Evolutionary conservation across 1,284 basidiomycete species (phyloP), one percentile per base, ranked within the genome.

Genomic region (Tremellales sp.): DNA sequence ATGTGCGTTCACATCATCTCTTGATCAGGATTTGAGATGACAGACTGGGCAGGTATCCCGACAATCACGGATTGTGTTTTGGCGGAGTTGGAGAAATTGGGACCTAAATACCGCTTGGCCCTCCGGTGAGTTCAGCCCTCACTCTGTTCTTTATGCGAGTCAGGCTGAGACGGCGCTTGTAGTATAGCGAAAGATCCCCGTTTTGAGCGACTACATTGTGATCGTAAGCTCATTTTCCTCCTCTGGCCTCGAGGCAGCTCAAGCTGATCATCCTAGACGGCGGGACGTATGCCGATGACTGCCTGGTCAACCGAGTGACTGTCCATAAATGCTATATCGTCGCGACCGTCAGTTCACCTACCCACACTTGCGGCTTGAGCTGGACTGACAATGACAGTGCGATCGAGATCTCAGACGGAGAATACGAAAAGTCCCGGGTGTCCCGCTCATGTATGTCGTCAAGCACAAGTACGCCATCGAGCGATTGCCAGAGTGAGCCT

Each of bases 31-130:
- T 22, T 6, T 21, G n/a, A 3, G 41, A 43, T 52, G 39, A 52
- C 21, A 1, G 2, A 10, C 15, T 15, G 21, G 4, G 15, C 67
- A 94, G 93, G 90, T 70, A 97, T 97, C 62, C 96, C 96, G 0
- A 97, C 93, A 63, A 89, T 99, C 24, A 97, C 96, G 17, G 93
- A 97, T 70, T 99, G 96, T 65, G 96, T 98, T 7, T 86, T 98
- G 77, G 93, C 92, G 3, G 96, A 99, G 72, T 76, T 99, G 63
- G 96, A 99, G 75, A 97, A 97, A 76, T 78, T 99, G 3, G 96
- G 96, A 0, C 91, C 92, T 44, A 86, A 90, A 64, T 99, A 97
- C 75, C 84, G 96, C 24, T 84, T 98, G 25, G 96, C 96, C 6
- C 78, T 99, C 43, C 83, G 88, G 89, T 90, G 56, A 47, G 75